Evolutionary conservation across 768 basidiomycete species (phyloP), one percentile per base, ranked within the genome.

Genomic region (Serendipita sp.): DNA sequence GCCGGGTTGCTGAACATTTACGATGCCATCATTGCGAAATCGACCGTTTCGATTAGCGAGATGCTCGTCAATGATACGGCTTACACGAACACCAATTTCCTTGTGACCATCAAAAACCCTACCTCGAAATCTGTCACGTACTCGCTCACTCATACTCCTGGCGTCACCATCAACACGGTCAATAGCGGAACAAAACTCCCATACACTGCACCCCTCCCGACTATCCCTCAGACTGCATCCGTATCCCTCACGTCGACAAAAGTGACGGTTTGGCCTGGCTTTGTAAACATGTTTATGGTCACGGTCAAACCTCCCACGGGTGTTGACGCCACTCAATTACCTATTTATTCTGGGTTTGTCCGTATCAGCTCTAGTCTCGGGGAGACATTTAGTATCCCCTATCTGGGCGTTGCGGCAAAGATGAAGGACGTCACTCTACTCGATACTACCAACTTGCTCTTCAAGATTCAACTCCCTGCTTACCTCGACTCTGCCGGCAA

Each of bases 41-140:
- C 72, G 4, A 31, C 69, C 33, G 42, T 75, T 50, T 65, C 68
- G 14, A 74, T 74, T 1, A 65, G 69, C 42, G 69, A 73, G 58
- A 64, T 75, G n/a, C 44, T 68, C 24, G 66, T 75, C 20, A 77
- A 77, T 66, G 75, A 63, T 53, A 63, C 62, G 17, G 50, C 51
- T 7, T 38, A 56, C 62, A 38, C 50, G 20, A 53, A 43, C 20
- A 41, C n/a, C 30, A 16, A 51, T 22, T 48, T 51, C 13, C 16
- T 50, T 7, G 42, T 62, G 45, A 51, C 48, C n/a, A 50, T 62
- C 48, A 11, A 22, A 9, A 62, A 62, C 20, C 24, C 26, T 13
- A 50, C 42, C 24, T 51, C 48, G 33, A 31, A 62, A 33, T 17
- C 50, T 16, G 44, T 50, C 14, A 53, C 62, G 30, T 62, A 62